Evolutionary conservation across 2,329 filamentous ascomycete genomes (phyloP).

Genomic region (Pseudocercospora eumusae): DNA sequence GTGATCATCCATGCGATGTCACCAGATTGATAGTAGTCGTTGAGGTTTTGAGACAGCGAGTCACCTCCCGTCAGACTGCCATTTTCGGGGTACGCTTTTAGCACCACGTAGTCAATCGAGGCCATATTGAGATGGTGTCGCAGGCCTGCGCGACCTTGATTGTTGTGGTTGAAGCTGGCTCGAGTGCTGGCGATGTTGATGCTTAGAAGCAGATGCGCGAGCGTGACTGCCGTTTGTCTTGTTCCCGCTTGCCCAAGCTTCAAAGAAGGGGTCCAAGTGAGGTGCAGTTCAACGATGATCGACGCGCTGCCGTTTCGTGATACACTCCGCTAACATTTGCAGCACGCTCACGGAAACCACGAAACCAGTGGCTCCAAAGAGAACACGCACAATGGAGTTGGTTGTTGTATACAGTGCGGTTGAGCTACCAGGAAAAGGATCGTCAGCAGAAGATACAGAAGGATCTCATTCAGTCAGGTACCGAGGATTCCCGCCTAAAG

Average conservation of each 20-base stretch:
- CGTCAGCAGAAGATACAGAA: conserved; percentile 2
- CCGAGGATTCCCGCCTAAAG: background rate
- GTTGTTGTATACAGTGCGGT: background rate
- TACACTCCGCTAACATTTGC: background rate
- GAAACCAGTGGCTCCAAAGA: background rate
- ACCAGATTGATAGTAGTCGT: conserved; percentile 83
- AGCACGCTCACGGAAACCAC: background rate
- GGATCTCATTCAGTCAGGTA: background rate
- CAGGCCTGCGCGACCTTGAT: background rate
- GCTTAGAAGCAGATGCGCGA: background rate
- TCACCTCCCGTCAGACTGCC: conserved; percentile 65
- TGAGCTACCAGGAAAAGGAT: background rate
- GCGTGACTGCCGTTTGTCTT: background rate
- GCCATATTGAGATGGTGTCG: conserved; percentile 10
- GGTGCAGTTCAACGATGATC: conserved; percentile 1
- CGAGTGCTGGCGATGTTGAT: background rate
- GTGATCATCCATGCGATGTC: conserved; percentile 81
- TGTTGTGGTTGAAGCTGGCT: background rate
- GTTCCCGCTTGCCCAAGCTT: background rate
- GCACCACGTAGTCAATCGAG: conserved; percentile 27
- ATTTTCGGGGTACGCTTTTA: conserved; percentile 56
- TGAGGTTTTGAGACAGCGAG: conserved; percentile 69
- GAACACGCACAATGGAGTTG: background rate
- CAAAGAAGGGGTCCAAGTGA: conserved; percentile 8
- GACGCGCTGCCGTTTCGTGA: background rate